These are phyloP conservation scores for Neurospora sp. DNA, from an alignment of 495 filamentous ascomycete genomes.

Conservation along the genomic window DNA sequence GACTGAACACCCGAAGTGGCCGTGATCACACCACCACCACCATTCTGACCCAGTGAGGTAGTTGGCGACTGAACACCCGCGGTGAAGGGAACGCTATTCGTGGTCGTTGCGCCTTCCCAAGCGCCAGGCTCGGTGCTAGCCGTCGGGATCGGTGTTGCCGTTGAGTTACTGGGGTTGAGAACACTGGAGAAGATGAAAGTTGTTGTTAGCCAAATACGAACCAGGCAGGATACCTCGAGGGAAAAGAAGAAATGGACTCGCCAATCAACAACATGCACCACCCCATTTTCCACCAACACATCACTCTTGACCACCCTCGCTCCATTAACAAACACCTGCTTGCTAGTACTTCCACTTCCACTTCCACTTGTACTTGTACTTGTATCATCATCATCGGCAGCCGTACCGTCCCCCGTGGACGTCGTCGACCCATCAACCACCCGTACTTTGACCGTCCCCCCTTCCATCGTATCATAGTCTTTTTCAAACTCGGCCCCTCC, in stretches of 20 bases:
- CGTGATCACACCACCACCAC: not conserved
- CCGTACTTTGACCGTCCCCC: not conserved
- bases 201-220: not conserved
- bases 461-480: not conserved
- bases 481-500: not conserved
- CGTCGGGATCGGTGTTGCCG: conserved; percentile 25
- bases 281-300: conserved; percentile 41
- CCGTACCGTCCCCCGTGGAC: not conserved
- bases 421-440: not conserved
- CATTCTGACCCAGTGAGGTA: not conserved
- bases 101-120: conserved; percentile 40
- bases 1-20: conserved; percentile 11
- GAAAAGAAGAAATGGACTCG: conserved; percentile 2
- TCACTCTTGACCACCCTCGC: conserved; percentile 37
- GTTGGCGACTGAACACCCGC: conserved; percentile 26
- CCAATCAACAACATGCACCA: conserved; percentile 45
- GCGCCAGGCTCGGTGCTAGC: conserved; percentile 36
- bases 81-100: conserved; percentile 36
- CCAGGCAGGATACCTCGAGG: no score
- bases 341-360: conserved; percentile 4
- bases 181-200: conserved; percentile 5
- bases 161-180: conserved; percentile 21
- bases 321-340: conserved; percentile 39
- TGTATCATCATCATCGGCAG: not conserved
- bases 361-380: not conserved